phyloP scores from a whole-genome alignment of 75 land plant genomes.

The Pinus tabuliformis region DNA sequence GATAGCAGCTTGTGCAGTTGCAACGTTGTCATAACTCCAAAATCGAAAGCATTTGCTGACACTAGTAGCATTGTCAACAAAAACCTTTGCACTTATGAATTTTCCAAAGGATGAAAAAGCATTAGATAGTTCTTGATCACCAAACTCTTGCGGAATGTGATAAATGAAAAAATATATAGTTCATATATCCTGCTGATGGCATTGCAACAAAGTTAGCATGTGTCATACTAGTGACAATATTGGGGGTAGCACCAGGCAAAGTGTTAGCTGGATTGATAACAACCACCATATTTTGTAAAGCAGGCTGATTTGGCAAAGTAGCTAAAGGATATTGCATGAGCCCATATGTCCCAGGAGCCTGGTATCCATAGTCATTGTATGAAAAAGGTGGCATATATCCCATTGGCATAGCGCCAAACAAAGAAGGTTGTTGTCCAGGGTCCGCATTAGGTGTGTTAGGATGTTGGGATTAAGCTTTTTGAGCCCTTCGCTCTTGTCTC shows the following conservation, averaged over 20 bases:
- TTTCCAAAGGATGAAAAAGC: too few species aligned
- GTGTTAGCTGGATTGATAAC: constrained; percentile 42
- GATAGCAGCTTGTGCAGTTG: constrained; percentile 80
- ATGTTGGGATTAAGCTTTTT: constrained; percentile 67
- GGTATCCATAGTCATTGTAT: constrained; percentile 87
- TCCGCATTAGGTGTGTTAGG: constrained; percentile 32
- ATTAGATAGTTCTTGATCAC: constrained; percentile 35
- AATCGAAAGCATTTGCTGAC: constrained; percentile 98
- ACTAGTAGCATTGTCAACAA: constrained; percentile 85
- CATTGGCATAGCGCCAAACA: constrained; percentile 80
- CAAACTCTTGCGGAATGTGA: constrained; percentile 94
- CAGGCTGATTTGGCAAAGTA: constrained; percentile 53
- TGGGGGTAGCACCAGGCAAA: constrained; percentile 25
- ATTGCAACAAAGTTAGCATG: constrained; percentile 8
- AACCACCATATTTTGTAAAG: constrained; percentile 41
- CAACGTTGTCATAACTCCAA: constrained; percentile 82
- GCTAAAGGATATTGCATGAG: constrained; percentile 57
- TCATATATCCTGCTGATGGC: constrained; percentile 44
- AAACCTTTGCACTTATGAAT: too few species aligned
- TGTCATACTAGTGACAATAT: constrained; percentile 6
- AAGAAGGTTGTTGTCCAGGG: constrained; percentile 61
- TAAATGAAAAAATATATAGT: constrained; percentile 76
- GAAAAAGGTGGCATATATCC: constrained; percentile 59
- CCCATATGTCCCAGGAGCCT: constrained; percentile 78
- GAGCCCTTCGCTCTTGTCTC: constrained; percentile 80